These are phyloP conservation scores for Lasiodiplodia sp. DNA, from an alignment of 2,329 filamentous ascomycete genomes.

Conservation along the genomic window DNA sequence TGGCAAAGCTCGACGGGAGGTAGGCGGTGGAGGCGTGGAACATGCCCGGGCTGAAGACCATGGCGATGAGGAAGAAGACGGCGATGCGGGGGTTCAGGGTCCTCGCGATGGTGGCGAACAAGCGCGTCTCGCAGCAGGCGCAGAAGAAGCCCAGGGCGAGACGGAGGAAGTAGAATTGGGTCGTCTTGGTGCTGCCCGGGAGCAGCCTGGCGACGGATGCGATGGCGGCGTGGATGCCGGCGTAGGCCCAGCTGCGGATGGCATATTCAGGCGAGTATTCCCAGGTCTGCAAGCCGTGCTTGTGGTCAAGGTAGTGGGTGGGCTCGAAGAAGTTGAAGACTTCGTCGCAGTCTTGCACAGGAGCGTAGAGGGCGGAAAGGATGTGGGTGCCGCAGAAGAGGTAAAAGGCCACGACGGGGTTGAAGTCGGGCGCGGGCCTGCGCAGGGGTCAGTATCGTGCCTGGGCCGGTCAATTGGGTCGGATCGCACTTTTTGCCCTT, in stretches of 20 bases:
- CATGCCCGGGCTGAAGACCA: slow-evolving; percentile 84
- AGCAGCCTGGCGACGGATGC: slow-evolving; percentile 70
- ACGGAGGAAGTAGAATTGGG: slow-evolving; percentile 88
- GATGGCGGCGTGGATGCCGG: slow-evolving; percentile 77
- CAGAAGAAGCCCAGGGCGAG: slow-evolving; percentile 77
- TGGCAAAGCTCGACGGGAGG: slow-evolving; percentile 93
- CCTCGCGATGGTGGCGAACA: slow-evolving; percentile 79
- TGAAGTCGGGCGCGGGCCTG: slow-evolving; percentile 52
- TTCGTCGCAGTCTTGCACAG: slow-evolving; percentile 98
- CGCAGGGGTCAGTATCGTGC: not conserved
- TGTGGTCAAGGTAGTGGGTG: slow-evolving; percentile 90
- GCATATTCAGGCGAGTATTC: slow-evolving; percentile 96
- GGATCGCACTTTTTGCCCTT: slow-evolving; percentile 23
- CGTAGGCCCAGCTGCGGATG: slow-evolving; percentile 94
- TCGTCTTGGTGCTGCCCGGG: slow-evolving; percentile 53
- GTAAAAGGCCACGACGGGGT: slow-evolving; percentile 80
- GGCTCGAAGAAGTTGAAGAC: slow-evolving; percentile 99
- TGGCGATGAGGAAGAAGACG: slow-evolving; percentile 80
- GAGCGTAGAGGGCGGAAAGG: slow-evolving; percentile 80
- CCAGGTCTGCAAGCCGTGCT: slow-evolving; percentile 96
- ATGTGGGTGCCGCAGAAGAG: slow-evolving; percentile 77
- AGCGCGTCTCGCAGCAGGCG: slow-evolving; percentile 79
- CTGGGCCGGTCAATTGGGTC: slow-evolving; percentile 53
- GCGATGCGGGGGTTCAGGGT: slow-evolving; percentile 84
- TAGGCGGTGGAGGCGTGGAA: slow-evolving; percentile 90